phyloP scores from a whole-genome alignment of 495 filamentous ascomycete genomes.

The Evernia prunastri region DNA sequence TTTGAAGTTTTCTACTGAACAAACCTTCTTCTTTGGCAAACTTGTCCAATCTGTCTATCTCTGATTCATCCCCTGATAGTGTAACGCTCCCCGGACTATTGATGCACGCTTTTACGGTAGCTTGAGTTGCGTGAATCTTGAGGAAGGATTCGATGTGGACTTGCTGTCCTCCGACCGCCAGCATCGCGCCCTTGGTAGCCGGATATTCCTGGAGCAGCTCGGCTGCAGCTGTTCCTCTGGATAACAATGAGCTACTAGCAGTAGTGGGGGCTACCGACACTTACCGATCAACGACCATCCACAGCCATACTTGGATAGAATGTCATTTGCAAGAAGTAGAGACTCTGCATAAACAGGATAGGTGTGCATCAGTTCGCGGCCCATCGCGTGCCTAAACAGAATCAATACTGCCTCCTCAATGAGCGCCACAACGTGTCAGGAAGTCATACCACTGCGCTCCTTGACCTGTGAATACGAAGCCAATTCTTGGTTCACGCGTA shows the following conservation, averaged over 20 bases:
- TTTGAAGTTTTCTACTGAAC: constrained; percentile 27
- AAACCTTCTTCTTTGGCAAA: not conserved
- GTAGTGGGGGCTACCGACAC: not conserved
- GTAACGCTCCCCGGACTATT: constrained; percentile 35
- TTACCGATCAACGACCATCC: not conserved
- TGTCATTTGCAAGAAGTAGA: not conserved
- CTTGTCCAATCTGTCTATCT: not conserved
- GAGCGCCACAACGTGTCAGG: not conserved
- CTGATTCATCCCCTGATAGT: constrained; percentile 40
- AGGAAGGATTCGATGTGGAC: not conserved
- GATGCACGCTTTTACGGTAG: not conserved
- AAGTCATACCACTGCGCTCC: constrained; percentile 17
- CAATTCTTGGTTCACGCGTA: constrained; percentile 2
- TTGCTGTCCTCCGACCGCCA: not conserved
- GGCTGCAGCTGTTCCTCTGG: not conserved
- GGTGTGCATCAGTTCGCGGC: not conserved
- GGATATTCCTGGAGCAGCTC: not conserved
- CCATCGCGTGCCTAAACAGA: not conserved
- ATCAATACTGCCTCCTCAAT: not conserved
- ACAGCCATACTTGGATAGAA: not conserved
- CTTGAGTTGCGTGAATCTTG: not conserved
- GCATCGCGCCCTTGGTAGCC: not conserved
- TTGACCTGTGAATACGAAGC: constrained; percentile 22
- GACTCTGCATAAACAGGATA: not conserved
- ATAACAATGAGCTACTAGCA: too few relatives aligned